Evolutionary conservation across 495 filamentous ascomycete species (phyloP).

Genomic region (Schizothecium vesticola): DNA sequence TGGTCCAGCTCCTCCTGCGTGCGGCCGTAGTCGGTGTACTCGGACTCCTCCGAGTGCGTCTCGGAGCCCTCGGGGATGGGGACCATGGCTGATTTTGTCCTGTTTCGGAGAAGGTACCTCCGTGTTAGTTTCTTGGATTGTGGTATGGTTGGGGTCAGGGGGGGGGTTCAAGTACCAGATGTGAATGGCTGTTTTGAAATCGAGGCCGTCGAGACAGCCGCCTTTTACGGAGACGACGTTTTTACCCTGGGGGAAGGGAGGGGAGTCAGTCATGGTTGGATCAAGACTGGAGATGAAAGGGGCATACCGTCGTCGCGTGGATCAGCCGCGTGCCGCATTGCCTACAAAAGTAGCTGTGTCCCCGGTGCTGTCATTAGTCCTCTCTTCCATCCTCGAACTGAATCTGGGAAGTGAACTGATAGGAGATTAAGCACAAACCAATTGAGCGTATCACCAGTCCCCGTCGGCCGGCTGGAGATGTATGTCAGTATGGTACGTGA

Average conservation of each 20-base stretch:
- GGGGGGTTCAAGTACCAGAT: slow-evolving; percentile 39
- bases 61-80: slow-evolving; percentile 56
- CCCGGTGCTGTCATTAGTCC: background rate
- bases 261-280: background rate
- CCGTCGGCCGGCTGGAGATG: slow-evolving; percentile 29
- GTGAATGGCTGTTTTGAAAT: slow-evolving; percentile 52
- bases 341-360: slow-evolving; percentile 50
- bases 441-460: slow-evolving; percentile 43
- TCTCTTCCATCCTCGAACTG: background rate
- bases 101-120: background rate
- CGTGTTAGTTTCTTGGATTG: background rate
- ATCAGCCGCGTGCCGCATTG: slow-evolving; percentile 54
- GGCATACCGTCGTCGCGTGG: slow-evolving; percentile 45
- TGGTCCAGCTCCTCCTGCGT: slow-evolving; percentile 38
- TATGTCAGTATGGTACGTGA: background rate
- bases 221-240: slow-evolving; percentile 55
- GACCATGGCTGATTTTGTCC: slow-evolving; percentile 55
- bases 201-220: slow-evolving; percentile 54
- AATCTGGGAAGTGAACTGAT: background rate
- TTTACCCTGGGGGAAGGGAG: slow-evolving; percentile 30
- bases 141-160: background rate
- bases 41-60: slow-evolving; percentile 40
- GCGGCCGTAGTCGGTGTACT: slow-evolving; percentile 31
- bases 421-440: slow-evolving; percentile 27
- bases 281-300: background rate